These are phyloP conservation scores for Umbelopsis sp. DNA, from an alignment of 371 early-diverging fungal species.

Conservation along the genomic window DNA sequence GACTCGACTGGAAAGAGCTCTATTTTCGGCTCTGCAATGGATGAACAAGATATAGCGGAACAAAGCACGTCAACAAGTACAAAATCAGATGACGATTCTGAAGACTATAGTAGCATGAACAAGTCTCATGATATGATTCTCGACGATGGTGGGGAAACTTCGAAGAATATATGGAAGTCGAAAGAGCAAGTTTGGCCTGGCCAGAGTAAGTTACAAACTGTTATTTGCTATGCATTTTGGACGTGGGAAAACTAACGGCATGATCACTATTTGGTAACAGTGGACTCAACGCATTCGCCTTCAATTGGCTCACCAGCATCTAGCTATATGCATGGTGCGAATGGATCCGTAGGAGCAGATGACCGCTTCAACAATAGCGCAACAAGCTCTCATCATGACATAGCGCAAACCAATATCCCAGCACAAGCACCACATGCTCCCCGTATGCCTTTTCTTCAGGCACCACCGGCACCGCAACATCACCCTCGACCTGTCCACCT, in stretches of 20 bases:
- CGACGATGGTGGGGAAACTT: background rate
- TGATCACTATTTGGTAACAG: background rate
- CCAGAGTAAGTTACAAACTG: background rate
- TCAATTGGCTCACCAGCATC: conserved; percentile 7
- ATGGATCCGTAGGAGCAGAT: background rate
- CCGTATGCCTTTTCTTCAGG: conserved; percentile 12
- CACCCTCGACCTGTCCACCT: background rate
- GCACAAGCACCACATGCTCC: conserved; percentile 11
- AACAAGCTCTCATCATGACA: background rate
- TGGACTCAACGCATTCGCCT: conserved; percentile 6
- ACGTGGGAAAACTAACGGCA: background rate
- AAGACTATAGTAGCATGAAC: background rate
- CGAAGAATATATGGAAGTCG: background rate
- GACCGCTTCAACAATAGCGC: background rate
- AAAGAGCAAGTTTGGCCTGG: conserved; percentile 5
- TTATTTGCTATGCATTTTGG: background rate
- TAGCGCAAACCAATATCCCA: conserved; percentile 9
- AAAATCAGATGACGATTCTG: background rate
- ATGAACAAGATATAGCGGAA: background rate
- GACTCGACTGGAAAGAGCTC: conserved; percentile 1
- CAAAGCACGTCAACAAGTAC: background rate
- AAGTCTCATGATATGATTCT: conserved; percentile 11
- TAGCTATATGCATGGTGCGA: background rate
- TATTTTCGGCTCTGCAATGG: background rate
- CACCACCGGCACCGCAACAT: conserved; percentile 2